Base-by-base conservation (phyloP, 2,329 filamentous ascomycete genomes). In the Exserohilum rostratum region DNA sequence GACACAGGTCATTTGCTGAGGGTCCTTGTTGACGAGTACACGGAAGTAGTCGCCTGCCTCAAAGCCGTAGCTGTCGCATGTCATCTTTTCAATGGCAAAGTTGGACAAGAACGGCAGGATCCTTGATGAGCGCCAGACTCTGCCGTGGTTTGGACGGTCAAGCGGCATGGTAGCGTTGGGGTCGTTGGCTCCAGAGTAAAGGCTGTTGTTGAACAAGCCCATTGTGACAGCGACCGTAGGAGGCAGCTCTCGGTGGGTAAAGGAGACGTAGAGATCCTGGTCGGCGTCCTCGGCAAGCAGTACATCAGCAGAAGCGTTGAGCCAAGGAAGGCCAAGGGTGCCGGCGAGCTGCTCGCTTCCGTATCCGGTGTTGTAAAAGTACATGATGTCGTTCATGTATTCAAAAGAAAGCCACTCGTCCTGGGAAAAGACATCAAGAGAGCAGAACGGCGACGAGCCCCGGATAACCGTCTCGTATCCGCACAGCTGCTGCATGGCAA, bases 151-250 rank as follows among this genome's bases (percentile, higher is more conserved):
- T 67, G 88, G 84, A 20, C 78, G 77, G 57, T 84, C 80, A 0
- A 83, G 74, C 0, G 87, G 87, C 83, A 90, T 89, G 2, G 87
- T 88, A 45, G 80, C 82, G 59, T 88, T 88, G 60, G 85, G 75
- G 12, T 81, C 71, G 51, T 81, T 79, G 0, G 78, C 76, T 9
- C 81, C 82, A 2, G 80, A 77, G 55, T 82, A 83, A 0, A 78
- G 80, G 3, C 84, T 86, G 72, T 88, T 88, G 77, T 89, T 89
- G 79, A 89, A 90, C 4, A 90, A 77, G 0, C 87, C 87, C 72
- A 90, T 80, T 0, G 87, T 86, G 1, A 89, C 87, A 1, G 86
- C 75, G 1, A 89, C 85, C 54, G 85, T 86, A 1, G 87, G 87
- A 1, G 87, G 87, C 2, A 90, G 76, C 69, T 90, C 87, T 17